Evolutionary conservation across 1,139 yeast genomes (phyloP), one percentile per base, ranked within the genome.

Genomic region (Pichia sp.): DNA sequence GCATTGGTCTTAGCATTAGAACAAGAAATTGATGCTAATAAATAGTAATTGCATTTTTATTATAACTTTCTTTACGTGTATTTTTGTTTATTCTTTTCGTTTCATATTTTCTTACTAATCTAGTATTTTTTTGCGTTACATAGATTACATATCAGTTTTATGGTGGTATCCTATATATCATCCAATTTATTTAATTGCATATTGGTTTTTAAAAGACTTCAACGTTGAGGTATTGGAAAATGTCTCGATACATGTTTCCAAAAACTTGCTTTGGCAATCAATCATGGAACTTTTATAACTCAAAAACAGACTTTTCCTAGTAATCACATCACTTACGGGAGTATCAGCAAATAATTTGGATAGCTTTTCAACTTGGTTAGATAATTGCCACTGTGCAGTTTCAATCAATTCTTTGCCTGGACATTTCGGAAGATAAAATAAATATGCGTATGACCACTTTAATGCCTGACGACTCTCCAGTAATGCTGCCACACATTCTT

Each of bases 361-460:
- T 36, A 93, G 70, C 48, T 79, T 83, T 64, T 93, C 99, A 6
- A 90, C 93, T 1, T 90, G 82, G 53, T 76, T 71, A 46, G 83
- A 83, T 42, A 93, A 69, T 47, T 80, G 79, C 50, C 77, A 81
- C 63, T 90, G 96, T 59, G 82, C 82, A 48, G 78, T 81, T 58
- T 89, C 96, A 58, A 89, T 81, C 14, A 89, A 76, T 44, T 76
- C 75, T 7, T 79, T 73, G 4, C 53, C 54, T 50, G 76, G 71
- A 38, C 73, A 69, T 33, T 68, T 69, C 37, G 73, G 73, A 36
- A 89, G 71, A 62, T 83, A 88, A 60, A 70, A 93, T 3, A 89
- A 84, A 62, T 89, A 78, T 6, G 91, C 90, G 66, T 88, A 91
- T 0, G 97, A 83, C 98, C 98, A 93, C 67, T 89, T 87, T 45